Percentiles rank a stretch among this genome's conserved stretches.
These are phyloP conservation scores for Neurospora pannonica DNA, from an alignment of 495 filamentous ascomycete species.

Conservation along the genomic window DNA sequence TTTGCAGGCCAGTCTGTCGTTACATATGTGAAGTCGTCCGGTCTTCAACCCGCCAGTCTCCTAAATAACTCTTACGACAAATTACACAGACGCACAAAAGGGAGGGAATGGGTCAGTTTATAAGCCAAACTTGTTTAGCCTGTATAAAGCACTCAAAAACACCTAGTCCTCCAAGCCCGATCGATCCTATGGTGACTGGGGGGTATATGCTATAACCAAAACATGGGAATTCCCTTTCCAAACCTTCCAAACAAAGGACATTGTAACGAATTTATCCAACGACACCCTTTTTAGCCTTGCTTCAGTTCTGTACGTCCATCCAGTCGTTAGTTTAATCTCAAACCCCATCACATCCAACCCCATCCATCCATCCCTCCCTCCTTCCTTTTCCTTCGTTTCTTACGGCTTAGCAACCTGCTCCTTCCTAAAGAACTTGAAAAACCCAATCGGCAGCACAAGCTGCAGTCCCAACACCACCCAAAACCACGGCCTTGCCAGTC, in stretches of 20 bases:
- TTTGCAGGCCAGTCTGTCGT: neutral
- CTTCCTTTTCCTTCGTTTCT: neutral
- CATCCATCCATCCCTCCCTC: neutral
- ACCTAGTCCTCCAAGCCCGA: neutral
- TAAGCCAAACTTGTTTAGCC: neutral
- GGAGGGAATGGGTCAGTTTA: neutral
- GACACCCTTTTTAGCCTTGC: neutral
- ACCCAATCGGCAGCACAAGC: conserved; percentile 50
- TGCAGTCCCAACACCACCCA: conserved; percentile 55
- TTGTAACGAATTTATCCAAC: neutral
- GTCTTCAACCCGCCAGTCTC: neutral
- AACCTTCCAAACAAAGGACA: neutral
- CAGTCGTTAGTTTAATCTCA: neutral
- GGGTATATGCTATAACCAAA: neutral
- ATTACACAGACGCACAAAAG: neutral
- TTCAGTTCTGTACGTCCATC: neutral
- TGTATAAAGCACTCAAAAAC: neutral
- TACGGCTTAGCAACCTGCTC: conserved; percentile 61
- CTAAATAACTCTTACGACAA: neutral
- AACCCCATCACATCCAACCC: neutral
- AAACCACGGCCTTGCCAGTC: conserved; percentile 50
- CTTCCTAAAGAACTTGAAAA: conserved; percentile 58
- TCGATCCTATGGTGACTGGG: neutral
- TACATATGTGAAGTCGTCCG: neutral
- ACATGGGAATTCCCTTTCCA: neutral